Evolutionary conservation across 2,329 filamentous ascomycete species (phyloP).

Genomic region (Tolypocladium pustulatum): DNA sequence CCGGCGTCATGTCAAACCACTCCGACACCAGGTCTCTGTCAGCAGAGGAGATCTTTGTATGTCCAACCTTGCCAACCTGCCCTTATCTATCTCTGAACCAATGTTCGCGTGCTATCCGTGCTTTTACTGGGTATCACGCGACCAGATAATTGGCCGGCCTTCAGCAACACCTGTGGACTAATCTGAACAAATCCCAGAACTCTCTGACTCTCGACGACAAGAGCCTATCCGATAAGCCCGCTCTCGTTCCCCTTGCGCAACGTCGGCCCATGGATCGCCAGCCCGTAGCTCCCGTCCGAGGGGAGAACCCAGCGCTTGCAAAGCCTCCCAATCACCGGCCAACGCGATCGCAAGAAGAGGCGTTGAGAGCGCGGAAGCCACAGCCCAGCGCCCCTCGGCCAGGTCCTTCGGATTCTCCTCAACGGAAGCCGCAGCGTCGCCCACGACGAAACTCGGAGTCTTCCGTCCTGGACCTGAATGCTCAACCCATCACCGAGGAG

Average conservation of each 20-base stretch:
- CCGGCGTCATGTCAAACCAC: constrained; percentile 38
- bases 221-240: constrained; percentile 21
- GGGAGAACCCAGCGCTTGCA: constrained; percentile 38
- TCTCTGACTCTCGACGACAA: constrained; percentile 14
- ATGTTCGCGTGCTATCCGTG: background rate
- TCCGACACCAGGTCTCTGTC: constrained; percentile 37
- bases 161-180: background rate
- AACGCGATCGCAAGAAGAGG: constrained; percentile 56
- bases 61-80: constrained; percentile 25
- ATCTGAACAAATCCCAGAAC: background rate
- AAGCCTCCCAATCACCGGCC: constrained; percentile 42
- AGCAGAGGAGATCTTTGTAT: constrained; percentile 67
- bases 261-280: constrained; percentile 23
- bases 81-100: constrained; percentile 1
- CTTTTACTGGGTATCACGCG: background rate
- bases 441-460: constrained; percentile 71
- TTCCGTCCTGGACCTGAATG: constrained; percentile 50
- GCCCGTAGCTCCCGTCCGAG: constrained; percentile 7
- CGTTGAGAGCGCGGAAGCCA: constrained; percentile 36
- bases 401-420: constrained; percentile 25
- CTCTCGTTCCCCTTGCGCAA: constrained; percentile 27
- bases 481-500: constrained; percentile 50
- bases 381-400: constrained; percentile 18
- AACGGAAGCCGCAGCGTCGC: constrained; percentile 33
- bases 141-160: background rate